These are phyloP conservation scores for Sclerotinia nivalis DNA, from an alignment of 2,329 filamentous ascomycete genomes.

Conservation along the genomic window DNA sequence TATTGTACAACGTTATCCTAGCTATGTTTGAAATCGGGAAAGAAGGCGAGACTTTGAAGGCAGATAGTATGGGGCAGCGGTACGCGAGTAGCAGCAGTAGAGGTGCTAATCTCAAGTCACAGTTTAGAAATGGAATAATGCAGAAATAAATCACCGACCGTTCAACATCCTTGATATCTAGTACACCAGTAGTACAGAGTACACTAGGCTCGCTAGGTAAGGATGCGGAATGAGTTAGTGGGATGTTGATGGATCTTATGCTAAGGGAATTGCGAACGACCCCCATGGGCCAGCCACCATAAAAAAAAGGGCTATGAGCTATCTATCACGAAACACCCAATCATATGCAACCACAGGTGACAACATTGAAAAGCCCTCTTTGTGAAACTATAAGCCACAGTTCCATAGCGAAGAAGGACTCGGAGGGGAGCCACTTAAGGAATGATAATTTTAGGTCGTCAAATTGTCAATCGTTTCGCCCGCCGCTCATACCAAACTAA, in stretches of 20 bases:
- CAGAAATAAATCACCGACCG: constrained; percentile 21
- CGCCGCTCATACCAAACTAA: neutral
- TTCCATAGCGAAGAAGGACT: neutral
- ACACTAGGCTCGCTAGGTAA: neutral
- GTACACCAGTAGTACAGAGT: neutral
- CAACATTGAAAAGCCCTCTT: neutral
- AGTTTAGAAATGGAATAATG: constrained; percentile 13
- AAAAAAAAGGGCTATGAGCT: neutral
- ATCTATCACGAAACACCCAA: constrained; percentile 18
- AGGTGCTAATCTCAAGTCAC: neutral
- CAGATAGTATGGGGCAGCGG: constrained; percentile 8
- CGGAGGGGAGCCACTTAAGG: constrained; percentile 3
- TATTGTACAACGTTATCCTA: neutral
- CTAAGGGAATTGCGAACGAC: constrained; percentile 12
- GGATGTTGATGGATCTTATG: neutral
- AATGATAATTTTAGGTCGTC: constrained; percentile 16
- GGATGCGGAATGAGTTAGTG: neutral
- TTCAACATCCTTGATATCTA: constrained; percentile 6
- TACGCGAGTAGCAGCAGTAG: constrained; percentile 5
- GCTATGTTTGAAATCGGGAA: constrained; percentile 18
- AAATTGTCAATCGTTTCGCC: constrained; percentile 18
- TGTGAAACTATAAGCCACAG: constrained; percentile 24
- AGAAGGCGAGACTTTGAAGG: constrained; percentile 13
- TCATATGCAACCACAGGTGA: constrained; percentile 6
- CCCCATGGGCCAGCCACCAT: constrained; percentile 14